Percentiles rank a stretch among this genome's conserved stretches.
phyloP scores from a whole-genome alignment of 345 rosid species.

The Corchorus capsularis region DNA sequence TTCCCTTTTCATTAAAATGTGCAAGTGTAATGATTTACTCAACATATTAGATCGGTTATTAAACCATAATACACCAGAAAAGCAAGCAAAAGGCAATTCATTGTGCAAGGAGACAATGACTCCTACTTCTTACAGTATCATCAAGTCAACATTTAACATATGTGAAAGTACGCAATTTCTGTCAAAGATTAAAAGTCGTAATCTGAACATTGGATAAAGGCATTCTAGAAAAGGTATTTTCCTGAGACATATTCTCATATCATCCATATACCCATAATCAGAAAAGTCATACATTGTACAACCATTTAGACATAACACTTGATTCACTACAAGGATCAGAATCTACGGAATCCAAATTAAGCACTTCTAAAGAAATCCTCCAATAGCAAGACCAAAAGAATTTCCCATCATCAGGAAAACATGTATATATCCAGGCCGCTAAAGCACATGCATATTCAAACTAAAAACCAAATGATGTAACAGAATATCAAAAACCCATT shows the following conservation, averaged over 20 bases:
- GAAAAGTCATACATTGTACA: slow-evolving; percentile 21
- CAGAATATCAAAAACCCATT: slow-evolving; percentile 8
- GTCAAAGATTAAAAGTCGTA: slow-evolving; percentile 14
- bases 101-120: background rate
- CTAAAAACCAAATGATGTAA: background rate
- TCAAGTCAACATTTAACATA: slow-evolving; percentile 17
- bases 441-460: background rate
- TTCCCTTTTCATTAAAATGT: background rate
- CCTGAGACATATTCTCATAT: slow-evolving; percentile 15
- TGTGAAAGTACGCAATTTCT: background rate
- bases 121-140: slow-evolving; percentile 14
- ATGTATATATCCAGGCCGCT: background rate
- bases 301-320: background rate
- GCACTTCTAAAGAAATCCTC: slow-evolving; percentile 3
- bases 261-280: slow-evolving; percentile 17
- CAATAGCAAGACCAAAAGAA: background rate
- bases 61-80: slow-evolving; percentile 16
- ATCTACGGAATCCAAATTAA: slow-evolving; percentile 15
- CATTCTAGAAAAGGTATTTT: slow-evolving; percentile 12
- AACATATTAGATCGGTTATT: slow-evolving; percentile 3
- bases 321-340: slow-evolving; percentile 14
- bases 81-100: slow-evolving; percentile 8
- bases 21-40: slow-evolving; percentile 3
- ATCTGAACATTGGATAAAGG: slow-evolving; percentile 15
- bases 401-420: slow-evolving; percentile 13